Evolutionary conservation across 371 early-diverging fungal species (phyloP).

Genomic region (Mortierella sp.): DNA sequence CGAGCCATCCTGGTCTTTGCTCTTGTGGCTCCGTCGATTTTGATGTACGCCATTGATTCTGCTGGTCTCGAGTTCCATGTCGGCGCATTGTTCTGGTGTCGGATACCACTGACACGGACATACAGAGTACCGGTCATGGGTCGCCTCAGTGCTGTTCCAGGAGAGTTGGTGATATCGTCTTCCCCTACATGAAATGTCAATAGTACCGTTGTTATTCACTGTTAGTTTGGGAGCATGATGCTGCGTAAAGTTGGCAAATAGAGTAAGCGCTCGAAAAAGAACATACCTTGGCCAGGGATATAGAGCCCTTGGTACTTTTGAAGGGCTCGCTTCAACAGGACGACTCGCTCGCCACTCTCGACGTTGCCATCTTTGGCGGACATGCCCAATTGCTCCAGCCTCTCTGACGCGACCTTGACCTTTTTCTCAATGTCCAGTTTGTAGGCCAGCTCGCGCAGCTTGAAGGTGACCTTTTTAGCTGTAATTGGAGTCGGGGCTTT

Average conservation of each 20-base stretch:
- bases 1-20: constrained; percentile 64
- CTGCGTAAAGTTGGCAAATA: neutral
- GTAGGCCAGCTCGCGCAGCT: constrained; percentile 84
- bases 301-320: constrained; percentile 87
- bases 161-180: constrained; percentile 19
- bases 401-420: constrained; percentile 76
- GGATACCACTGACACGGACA: constrained; percentile 72
- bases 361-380: constrained; percentile 58
- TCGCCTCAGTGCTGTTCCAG: constrained; percentile 68
- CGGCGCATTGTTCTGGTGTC: constrained; percentile 74
- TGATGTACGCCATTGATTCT: constrained; percentile 79
- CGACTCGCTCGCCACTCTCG: constrained; percentile 84
- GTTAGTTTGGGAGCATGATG: too few species aligned
- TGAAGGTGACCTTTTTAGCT: constrained; percentile 87
- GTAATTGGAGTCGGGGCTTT: constrained; percentile 82
- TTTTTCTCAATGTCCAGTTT: constrained; percentile 92
- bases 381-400: constrained; percentile 67
- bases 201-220: neutral
- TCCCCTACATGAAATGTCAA: constrained; percentile 8
- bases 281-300: constrained; percentile 60
- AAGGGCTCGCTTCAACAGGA: constrained; percentile 81
- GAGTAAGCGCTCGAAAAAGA: neutral
- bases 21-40: constrained; percentile 81
- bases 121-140: constrained; percentile 80
- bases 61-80: constrained; percentile 68